These are phyloP conservation scores for Cyberlindnera subsufficiens DNA, from an alignment of 805 yeast genomes.

Conservation along the genomic window DNA sequence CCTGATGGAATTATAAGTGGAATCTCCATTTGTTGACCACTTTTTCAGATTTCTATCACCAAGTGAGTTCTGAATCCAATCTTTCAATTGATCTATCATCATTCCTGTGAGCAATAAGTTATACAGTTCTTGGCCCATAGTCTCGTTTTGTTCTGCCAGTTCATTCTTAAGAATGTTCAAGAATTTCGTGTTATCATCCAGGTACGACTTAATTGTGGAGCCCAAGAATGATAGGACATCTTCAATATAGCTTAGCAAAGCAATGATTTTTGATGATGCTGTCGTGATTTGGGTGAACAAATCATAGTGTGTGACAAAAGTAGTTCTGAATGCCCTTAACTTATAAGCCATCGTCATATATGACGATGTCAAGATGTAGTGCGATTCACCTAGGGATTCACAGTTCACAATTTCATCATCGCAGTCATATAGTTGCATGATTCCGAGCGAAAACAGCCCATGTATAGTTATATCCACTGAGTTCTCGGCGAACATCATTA, in stretches of 20 bases:
- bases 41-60: conserved; percentile 62
- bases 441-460: conserved; percentile 28
- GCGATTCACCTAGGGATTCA: conserved; percentile 7
- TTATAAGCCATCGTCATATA: conserved; percentile 16
- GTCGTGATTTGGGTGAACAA: conserved; percentile 13
- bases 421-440: conserved; percentile 9
- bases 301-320: conserved; percentile 7
- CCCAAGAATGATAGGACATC: conserved; percentile 26
- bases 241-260: conserved; percentile 27
- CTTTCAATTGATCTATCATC: conserved; percentile 41
- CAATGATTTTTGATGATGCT: conserved; percentile 17
- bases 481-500: conserved; percentile 21
- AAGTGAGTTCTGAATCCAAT: conserved; percentile 58
- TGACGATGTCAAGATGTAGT: conserved; percentile 18
- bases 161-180: conserved; percentile 33
- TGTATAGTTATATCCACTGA: conserved; percentile 26
- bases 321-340: conserved; percentile 11
- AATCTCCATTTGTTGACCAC: conserved; percentile 45
- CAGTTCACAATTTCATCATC: conserved; percentile 17
- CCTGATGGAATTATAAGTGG: conserved; percentile 44
- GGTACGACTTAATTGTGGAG: conserved; percentile 29
- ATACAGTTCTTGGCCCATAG: conserved; percentile 35
- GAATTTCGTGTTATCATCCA: conserved; percentile 32
- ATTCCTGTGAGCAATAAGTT: conserved; percentile 50
- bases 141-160: conserved; percentile 19